Percentiles rank a stretch among this genome's conserved stretches.
Evolutionary conservation across 2,329 filamentous ascomycete species (phyloP).

Genomic region (Dothideomycetes sp.): DNA sequence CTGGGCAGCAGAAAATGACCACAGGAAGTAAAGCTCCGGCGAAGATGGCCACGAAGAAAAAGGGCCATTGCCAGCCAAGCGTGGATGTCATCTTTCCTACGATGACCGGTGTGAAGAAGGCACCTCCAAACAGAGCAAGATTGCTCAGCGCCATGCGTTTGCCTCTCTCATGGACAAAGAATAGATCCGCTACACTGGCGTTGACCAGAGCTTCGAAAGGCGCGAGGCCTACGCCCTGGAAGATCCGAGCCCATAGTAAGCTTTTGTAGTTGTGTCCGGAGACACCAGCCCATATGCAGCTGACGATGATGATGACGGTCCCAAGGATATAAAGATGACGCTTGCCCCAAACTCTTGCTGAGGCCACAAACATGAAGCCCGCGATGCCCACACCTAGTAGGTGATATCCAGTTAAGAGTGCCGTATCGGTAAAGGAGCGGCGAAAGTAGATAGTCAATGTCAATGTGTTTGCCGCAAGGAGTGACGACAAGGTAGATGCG

Average conservation of each 20-base stretch:
- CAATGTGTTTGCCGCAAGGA: constrained; percentile 80
- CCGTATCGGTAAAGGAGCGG: constrained; percentile 60
- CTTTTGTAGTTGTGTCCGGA: constrained; percentile 57
- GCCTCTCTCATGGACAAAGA: constrained; percentile 74
- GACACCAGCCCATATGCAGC: constrained; percentile 68
- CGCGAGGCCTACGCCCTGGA: constrained; percentile 77
- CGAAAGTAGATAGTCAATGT: constrained; percentile 59
- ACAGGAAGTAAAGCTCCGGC: constrained; percentile 57
- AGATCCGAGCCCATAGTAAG: constrained; percentile 65
- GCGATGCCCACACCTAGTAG: constrained; percentile 72
- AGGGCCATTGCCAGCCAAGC: constrained; percentile 78
- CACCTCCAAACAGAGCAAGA: constrained; percentile 58
- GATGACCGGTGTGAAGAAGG: constrained; percentile 77
- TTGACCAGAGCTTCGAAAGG: constrained; percentile 88
- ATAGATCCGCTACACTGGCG: constrained; percentile 78
- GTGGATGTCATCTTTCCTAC: too few species aligned
- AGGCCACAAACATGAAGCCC: constrained; percentile 77
- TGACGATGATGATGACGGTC: constrained; percentile 59
- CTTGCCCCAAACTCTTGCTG: constrained; percentile 84
- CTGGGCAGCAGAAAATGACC: constrained; percentile 70
- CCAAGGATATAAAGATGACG: constrained; percentile 77
- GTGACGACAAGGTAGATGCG: constrained; percentile 71
- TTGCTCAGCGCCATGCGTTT: constrained; percentile 77
- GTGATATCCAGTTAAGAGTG: constrained; percentile 77
- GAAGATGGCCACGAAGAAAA: constrained; percentile 83